Conservation (phyloP, 108 stramenopile species). For the Conticribra weissflogii region DNA sequence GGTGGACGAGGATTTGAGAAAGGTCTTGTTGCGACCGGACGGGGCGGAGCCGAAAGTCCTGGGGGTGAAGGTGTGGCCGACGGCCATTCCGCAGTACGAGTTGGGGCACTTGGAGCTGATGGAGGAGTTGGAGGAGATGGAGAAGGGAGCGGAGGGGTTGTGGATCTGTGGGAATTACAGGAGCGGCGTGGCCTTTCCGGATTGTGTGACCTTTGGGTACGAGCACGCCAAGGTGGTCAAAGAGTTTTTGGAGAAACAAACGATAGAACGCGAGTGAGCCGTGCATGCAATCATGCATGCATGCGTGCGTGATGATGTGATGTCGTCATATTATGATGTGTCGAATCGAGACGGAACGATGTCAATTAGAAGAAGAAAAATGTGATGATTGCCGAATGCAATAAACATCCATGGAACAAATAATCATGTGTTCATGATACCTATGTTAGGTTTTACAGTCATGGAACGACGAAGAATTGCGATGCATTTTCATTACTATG, state of each 20-base stretch:
- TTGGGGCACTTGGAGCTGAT: constrained; percentile 82
- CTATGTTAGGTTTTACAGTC: too few species aligned
- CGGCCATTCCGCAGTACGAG: constrained; percentile 94
- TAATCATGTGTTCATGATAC: too few species aligned
- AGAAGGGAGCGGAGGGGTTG: constrained; percentile 58
- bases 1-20: constrained; percentile 87
- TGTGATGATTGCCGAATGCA: too few species aligned
- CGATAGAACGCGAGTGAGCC: too few species aligned
- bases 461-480: too few species aligned
- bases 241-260: constrained; percentile 62
- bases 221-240: constrained; percentile 83
- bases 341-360: too few species aligned
- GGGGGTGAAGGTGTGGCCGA: constrained; percentile 90
- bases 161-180: constrained; percentile 93
- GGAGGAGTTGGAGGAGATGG: constrained; percentile 57
- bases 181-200: constrained; percentile 93
- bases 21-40: constrained; percentile 78
- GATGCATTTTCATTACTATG: too few species aligned
- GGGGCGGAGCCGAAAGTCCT: constrained; percentile 87
- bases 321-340: too few species aligned
- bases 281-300: too few species aligned
- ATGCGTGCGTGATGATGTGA: too few species aligned
- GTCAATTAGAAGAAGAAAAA: too few species aligned
- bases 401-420: too few species aligned
- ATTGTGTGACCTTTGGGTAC: constrained; percentile 94